Conservation (phyloP, 345 rosid genomes). For the Camelina hispida region DNA sequence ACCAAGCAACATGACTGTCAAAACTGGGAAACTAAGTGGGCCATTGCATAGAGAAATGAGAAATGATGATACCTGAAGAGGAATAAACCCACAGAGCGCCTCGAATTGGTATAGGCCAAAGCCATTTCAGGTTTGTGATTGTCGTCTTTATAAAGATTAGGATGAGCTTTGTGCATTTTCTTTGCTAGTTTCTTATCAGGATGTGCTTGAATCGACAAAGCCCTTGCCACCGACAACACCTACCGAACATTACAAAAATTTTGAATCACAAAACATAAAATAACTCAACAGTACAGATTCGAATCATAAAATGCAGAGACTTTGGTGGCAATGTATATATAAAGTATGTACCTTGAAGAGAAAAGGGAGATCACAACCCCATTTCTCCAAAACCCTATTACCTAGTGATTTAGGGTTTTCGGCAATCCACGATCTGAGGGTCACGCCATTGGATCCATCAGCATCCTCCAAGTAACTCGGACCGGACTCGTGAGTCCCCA, state of each 20-base stretch:
- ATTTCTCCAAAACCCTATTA: slow-evolving; percentile 65
- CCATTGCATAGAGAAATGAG: slow-evolving; percentile 10
- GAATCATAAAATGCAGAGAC: no score
- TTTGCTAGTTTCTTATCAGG: slow-evolving; percentile 86
- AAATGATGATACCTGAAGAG: slow-evolving; percentile 61
- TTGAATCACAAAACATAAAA: background rate
- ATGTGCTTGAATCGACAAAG: slow-evolving; percentile 96
- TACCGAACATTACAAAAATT: slow-evolving; percentile 23
- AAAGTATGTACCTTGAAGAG: slow-evolving; percentile 74
- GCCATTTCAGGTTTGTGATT: slow-evolving; percentile 99
- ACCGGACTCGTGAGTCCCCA: slow-evolving; percentile 84
- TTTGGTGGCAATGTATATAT: background rate
- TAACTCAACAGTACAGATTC: background rate
- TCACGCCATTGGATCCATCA: slow-evolving; percentile 50
- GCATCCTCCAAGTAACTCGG: slow-evolving; percentile 67
- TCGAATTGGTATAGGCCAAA: slow-evolving; percentile 91
- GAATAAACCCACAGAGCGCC: slow-evolving; percentile 89
- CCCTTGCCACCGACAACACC: slow-evolving; percentile 94
- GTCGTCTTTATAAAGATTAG: slow-evolving; percentile 78
- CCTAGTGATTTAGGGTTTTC: slow-evolving; percentile 82
- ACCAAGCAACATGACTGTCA: background rate
- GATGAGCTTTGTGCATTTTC: slow-evolving; percentile 73
- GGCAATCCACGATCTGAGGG: slow-evolving; percentile 74
- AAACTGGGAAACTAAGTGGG: slow-evolving; percentile 18
- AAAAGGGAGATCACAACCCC: slow-evolving; percentile 99